A percentile compares a stretch with the other conserved stretches of the same genome.
phyloP scores from a whole-genome alignment of 2,329 filamentous ascomycete genomes.

The Didymellaceae sp. region DNA sequence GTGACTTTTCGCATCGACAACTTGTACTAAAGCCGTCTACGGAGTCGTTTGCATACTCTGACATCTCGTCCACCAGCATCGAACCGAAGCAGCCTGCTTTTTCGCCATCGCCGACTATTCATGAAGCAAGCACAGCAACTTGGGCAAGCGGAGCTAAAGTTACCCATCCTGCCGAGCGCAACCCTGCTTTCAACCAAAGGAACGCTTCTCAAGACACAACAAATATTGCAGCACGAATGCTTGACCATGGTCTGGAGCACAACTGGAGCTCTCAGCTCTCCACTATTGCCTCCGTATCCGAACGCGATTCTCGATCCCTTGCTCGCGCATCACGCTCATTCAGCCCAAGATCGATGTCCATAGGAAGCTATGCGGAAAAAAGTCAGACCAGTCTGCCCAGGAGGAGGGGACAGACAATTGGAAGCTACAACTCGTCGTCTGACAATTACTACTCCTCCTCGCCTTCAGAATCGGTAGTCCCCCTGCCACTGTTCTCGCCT shows the following conservation, averaged over 20 bases:
- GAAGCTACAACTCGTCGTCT: slow-evolving; percentile 42
- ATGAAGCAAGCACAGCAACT: slow-evolving; percentile 45
- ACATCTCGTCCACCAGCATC: slow-evolving; percentile 43
- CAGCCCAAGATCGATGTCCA: slow-evolving; percentile 41
- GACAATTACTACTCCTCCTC: slow-evolving; percentile 41
- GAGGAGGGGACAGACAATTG: slow-evolving; percentile 42
- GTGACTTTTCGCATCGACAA: slow-evolving; percentile 38
- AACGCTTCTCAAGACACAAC: slow-evolving; percentile 43
- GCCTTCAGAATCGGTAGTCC: slow-evolving; percentile 43
- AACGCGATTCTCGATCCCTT: slow-evolving; percentile 45
- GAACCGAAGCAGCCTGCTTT: slow-evolving; percentile 40
- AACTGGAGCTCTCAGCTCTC: slow-evolving; percentile 51
- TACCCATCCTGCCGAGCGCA: slow-evolving; percentile 46
- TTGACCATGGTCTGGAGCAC: slow-evolving; percentile 44
- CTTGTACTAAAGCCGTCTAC: slow-evolving; percentile 38
- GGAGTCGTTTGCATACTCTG: slow-evolving; percentile 47
- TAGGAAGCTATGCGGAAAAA: slow-evolving; percentile 39
- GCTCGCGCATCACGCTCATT: slow-evolving; percentile 42
- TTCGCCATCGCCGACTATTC: slow-evolving; percentile 40
- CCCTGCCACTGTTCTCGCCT: slow-evolving; percentile 45
- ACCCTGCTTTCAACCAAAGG: slow-evolving; percentile 45
- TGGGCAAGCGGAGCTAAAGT: slow-evolving; percentile 45
- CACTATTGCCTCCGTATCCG: slow-evolving; percentile 47
- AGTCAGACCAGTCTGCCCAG: slow-evolving; percentile 28
- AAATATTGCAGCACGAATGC: slow-evolving; percentile 49